Conservation (phyloP, 2,329 filamentous ascomycete species). For the Phialophora verrucosa region DNA sequence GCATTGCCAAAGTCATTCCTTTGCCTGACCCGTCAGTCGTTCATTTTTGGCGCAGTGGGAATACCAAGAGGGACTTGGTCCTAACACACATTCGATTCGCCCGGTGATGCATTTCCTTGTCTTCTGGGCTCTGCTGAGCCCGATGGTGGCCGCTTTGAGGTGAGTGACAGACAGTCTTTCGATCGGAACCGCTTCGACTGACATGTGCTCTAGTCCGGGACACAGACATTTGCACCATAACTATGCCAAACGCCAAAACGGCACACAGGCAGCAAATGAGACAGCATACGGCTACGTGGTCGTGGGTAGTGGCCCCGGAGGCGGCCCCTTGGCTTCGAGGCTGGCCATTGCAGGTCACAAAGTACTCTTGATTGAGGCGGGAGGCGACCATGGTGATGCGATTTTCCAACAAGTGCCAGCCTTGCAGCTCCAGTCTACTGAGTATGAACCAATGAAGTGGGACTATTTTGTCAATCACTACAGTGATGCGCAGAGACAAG, state of each 20-base stretch:
- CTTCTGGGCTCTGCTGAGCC: background rate
- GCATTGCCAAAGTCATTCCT: background rate
- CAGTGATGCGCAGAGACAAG: conserved; percentile 42
- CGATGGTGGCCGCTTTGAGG: background rate
- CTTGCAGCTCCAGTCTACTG: conserved; percentile 41
- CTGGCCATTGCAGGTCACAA: conserved; percentile 46
- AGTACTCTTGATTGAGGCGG: conserved; percentile 48
- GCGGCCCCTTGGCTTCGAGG: conserved; percentile 46
- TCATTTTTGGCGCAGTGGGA: background rate
- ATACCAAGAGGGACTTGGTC: background rate
- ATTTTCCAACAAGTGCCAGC: conserved; percentile 43
- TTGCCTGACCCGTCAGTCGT: background rate
- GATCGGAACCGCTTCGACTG: background rate
- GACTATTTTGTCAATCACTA: conserved; percentile 48
- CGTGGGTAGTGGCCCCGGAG: conserved; percentile 47
- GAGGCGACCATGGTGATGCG: conserved; percentile 45
- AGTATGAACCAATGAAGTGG: conserved; percentile 44
- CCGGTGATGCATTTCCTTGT: background rate
- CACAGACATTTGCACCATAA: conserved; percentile 20
- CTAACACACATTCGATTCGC: background rate
- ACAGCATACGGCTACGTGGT: conserved; percentile 48
- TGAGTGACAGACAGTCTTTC: background rate
- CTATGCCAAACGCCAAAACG: conserved; percentile 16
- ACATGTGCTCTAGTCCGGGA: background rate
- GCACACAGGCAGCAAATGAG: conserved; percentile 20